Conservation (phyloP, 371 early-diverging fungal genomes). For the Mortierella sp. region DNA sequence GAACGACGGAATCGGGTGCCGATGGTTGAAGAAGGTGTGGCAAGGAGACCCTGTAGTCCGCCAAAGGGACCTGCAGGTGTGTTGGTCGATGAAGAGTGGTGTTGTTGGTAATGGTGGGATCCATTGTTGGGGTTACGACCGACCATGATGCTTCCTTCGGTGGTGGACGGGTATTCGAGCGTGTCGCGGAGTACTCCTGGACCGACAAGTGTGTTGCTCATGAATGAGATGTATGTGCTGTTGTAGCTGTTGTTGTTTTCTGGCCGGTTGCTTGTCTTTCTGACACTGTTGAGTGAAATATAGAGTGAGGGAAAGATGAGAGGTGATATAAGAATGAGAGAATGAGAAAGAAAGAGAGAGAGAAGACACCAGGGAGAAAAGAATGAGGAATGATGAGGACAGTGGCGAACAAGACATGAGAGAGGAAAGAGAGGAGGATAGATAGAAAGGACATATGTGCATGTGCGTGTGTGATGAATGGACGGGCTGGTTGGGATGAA, state of each 20-base stretch:
- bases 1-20: background rate
- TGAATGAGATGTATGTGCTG: background rate
- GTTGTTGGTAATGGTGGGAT: background rate
- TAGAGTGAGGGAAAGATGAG: background rate
- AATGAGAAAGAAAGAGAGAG: background rate
- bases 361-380: background rate
- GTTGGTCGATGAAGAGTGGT: background rate
- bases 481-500: no score
- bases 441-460: no score
- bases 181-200: background rate
- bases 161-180: conserved; percentile 3
- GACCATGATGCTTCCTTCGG: background rate
- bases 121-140: background rate
- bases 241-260: background rate
- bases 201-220: conserved; percentile 12
- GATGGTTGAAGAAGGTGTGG: background rate
- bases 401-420: background rate
- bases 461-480: no score
- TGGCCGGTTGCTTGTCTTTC: background rate
- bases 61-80: background rate
- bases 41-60: background rate
- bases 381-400: background rate
- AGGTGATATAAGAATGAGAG: background rate
- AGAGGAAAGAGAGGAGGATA: background rate
- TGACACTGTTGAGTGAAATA: background rate